phyloP scores from a whole-genome alignment of 352 stramenopile species.

The Thalassiosira mediterranea region DNA sequence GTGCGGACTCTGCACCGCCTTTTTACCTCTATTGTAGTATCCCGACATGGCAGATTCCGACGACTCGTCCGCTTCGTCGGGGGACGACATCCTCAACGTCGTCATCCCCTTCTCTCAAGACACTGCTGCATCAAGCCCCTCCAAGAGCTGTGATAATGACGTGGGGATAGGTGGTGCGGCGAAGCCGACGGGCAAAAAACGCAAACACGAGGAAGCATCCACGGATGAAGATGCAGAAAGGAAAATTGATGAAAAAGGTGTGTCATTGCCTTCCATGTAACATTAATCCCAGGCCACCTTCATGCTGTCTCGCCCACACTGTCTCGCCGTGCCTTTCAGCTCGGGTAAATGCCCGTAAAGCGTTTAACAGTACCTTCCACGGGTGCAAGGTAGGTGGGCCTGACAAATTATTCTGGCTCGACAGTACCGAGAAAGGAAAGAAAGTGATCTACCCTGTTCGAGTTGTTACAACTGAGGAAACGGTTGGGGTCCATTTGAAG shows the following conservation, averaged over 20 bases:
- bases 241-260: conserved; percentile 20
- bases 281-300: too few species aligned
- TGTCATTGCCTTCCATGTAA: conserved; percentile 6
- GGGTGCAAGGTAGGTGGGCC: conserved; percentile 11
- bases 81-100: conserved; percentile 32
- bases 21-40: too few species aligned
- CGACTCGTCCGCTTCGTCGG: conserved; percentile 19
- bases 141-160: conserved; percentile 11
- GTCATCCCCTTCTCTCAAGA: conserved; percentile 34
- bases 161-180: not conserved
- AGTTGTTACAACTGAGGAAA: conserved; percentile 17
- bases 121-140: not conserved
- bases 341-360: conserved; percentile 19
- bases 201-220: too few species aligned
- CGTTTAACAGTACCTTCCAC: conserved; percentile 26
- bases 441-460: conserved; percentile 23
- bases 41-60: not conserved
- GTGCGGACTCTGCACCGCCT: too few species aligned
- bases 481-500: conserved; percentile 3
- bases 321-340: too few species aligned
- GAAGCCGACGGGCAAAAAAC: conserved; percentile 12
- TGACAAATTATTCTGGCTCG: conserved; percentile 18
- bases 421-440: conserved; percentile 6
- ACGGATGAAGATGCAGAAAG: not conserved
- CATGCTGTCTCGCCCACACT: too few species aligned